Conservation (phyloP, 1,284 basidiomycete genomes). For the Neolentinus lepideus region DNA sequence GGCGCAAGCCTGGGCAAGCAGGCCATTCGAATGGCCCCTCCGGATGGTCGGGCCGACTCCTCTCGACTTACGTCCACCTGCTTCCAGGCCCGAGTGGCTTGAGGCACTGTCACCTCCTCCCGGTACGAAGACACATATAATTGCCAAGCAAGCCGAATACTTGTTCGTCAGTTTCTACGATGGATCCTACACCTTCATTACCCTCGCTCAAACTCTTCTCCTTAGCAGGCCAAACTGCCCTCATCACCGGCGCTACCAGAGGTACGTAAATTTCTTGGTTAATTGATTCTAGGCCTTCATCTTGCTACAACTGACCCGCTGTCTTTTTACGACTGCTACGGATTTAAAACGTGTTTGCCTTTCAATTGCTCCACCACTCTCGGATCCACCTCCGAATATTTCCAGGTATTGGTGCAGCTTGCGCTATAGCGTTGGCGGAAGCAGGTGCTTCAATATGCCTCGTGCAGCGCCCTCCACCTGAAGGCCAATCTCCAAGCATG, state of each 20-base stretch:
- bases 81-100: not conserved
- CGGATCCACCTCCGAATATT: slow-evolving; percentile 12
- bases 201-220: slow-evolving; percentile 51
- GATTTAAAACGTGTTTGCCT: not conserved
- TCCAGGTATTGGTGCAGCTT: slow-evolving; percentile 67
- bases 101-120: not conserved
- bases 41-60: not conserved
- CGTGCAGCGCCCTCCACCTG: slow-evolving; percentile 48
- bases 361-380: slow-evolving; percentile 1
- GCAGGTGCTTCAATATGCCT: slow-evolving; percentile 83
- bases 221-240: slow-evolving; percentile 50
- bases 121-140: not conserved
- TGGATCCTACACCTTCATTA: slow-evolving; percentile 37
- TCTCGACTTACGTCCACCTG: not conserved
- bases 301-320: not conserved
- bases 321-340: not conserved
- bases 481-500: slow-evolving; percentile 37
- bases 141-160: not conserved
- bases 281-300: not conserved
- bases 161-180: slow-evolving; percentile 12
- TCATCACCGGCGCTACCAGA: slow-evolving; percentile 67
- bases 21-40: not conserved
- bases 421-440: slow-evolving; percentile 65
- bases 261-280: slow-evolving; percentile 27
- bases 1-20: not conserved